phyloP scores from a whole-genome alignment of 768 basidiomycete genomes.

The Cantharellus cinnabarinus region DNA sequence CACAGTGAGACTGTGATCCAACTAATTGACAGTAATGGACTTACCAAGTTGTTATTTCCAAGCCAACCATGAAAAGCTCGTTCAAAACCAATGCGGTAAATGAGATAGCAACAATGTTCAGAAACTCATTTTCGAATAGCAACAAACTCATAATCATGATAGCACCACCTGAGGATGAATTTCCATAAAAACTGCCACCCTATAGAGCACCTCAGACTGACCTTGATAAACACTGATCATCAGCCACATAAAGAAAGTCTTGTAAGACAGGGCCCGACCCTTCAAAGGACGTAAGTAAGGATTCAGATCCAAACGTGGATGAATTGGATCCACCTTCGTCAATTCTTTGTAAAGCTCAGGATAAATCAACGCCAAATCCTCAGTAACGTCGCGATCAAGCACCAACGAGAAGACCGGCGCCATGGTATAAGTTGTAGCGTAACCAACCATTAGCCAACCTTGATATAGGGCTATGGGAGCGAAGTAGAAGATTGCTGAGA shows the following conservation, averaged over 20 bases:
- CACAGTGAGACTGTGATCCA: not conserved
- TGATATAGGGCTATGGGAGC: conserved; percentile 95
- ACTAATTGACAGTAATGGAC: conserved; percentile 5
- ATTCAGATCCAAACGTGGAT: not conserved
- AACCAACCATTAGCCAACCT: conserved; percentile 94
- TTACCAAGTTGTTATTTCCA: conserved; percentile 94
- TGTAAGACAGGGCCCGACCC: conserved; percentile 88
- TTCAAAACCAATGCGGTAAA: conserved; percentile 92
- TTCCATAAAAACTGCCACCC: not conserved
- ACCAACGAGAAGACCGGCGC: conserved; percentile 96
- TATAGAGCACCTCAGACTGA: conserved; percentile 11
- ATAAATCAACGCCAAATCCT: conserved; percentile 85
- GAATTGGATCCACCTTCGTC: conserved; percentile 47
- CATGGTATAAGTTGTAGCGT: conserved; percentile 95
- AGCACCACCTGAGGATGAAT: conserved; percentile 44
- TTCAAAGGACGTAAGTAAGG: conserved; percentile 16
- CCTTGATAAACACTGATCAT: conserved; percentile 98
- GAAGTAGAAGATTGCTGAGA: conserved; percentile 81
- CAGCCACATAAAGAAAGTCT: conserved; percentile 96
- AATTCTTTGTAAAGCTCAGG: conserved; percentile 96
- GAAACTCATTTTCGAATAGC: conserved; percentile 89
- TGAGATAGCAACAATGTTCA: conserved; percentile 96
- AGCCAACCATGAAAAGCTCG: conserved; percentile 95
- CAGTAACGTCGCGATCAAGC: conserved; percentile 84
- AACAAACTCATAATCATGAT: conserved; percentile 98